Percentiles rank a stretch among this genome's conserved stretches.
phyloP scores from a whole-genome alignment of 164 flowering plant species.

The Vitis labrusca region DNA sequence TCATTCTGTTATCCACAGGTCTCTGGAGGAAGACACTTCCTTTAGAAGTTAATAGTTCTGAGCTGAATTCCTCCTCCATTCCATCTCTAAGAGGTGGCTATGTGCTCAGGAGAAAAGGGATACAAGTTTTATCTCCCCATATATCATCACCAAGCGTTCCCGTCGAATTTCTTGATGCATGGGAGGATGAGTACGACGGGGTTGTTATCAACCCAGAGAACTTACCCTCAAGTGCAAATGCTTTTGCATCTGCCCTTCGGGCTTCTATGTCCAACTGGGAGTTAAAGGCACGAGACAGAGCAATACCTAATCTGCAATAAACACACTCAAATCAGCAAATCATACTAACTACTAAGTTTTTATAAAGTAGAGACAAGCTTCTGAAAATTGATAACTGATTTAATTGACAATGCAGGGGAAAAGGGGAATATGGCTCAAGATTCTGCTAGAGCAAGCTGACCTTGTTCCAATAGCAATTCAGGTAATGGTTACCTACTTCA shows the following conservation, averaged over 20 bases:
- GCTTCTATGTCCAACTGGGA: constrained; percentile 56
- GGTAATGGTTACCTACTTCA: constrained; percentile 24
- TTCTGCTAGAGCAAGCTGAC: constrained; percentile 45
- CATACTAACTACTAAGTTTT: too few relatives aligned
- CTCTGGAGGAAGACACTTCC: constrained; percentile 1
- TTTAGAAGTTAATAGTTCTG: background rate
- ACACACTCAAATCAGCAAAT: too few relatives aligned
- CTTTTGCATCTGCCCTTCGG: constrained; percentile 42
- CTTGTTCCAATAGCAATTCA: constrained; percentile 69
- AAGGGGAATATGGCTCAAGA: constrained; percentile 59
- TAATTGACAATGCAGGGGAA: constrained; percentile 42
- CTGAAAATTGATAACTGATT: background rate
- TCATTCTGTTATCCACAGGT: constrained; percentile 12
- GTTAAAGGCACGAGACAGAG: constrained; percentile 31
- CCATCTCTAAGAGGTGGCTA: constrained; percentile 5
- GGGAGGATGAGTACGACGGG: constrained; percentile 64
- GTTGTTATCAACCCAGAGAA: constrained; percentile 41
- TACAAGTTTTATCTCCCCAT: constrained; percentile 35
- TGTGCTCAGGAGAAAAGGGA: constrained; percentile 14
- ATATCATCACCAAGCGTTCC: constrained; percentile 22
- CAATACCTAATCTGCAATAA: background rate
- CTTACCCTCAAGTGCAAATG: constrained; percentile 48
- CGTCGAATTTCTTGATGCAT: constrained; percentile 39
- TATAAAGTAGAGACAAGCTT: too few relatives aligned
- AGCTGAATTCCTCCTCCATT: constrained; percentile 2